Conservation (phyloP, 805 yeast species). For the Sungouiella blattae region DNA sequence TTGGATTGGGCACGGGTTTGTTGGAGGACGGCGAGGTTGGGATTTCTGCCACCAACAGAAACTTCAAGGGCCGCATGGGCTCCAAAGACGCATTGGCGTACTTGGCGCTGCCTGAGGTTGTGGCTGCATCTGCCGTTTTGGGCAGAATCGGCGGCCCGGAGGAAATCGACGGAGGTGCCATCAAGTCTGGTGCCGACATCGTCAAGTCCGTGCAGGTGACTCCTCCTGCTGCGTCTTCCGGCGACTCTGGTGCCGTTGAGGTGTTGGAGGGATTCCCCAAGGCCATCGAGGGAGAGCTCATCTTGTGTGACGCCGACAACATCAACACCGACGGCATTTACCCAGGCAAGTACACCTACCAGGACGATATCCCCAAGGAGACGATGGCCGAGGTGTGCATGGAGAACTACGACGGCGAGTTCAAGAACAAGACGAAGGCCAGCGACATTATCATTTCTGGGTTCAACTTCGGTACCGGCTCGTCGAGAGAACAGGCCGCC, state of each 20-base stretch:
- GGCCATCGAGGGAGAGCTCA: conserved; percentile 83
- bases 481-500: conserved; percentile 98
- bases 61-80: conserved; percentile 99
- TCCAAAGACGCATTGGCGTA: conserved; percentile 93
- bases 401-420: conserved; percentile 96
- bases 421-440: conserved; percentile 72
- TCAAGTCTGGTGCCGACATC: conserved; percentile 46
- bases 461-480: conserved; percentile 96
- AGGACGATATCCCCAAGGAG: conserved; percentile 91
- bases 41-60: conserved; percentile 96
- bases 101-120: conserved; percentile 96
- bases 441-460: conserved; percentile 92
- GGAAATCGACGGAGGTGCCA: conserved; percentile 62
- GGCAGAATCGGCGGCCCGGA: conserved; percentile 94
- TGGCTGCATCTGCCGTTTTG: conserved; percentile 95
- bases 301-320: conserved; percentile 94
- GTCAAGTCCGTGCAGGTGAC: conserved; percentile 37
- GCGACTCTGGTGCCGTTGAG: conserved; percentile 48
- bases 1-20: conserved; percentile 93
- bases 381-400: conserved; percentile 99
- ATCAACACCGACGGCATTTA: conserved; percentile 98
- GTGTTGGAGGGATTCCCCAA: conserved; percentile 90
- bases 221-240: conserved; percentile 24
- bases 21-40: conserved; percentile 96
- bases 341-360: conserved; percentile 98